Evolutionary conservation across 1,284 basidiomycete genomes (phyloP), one percentile per base, ranked within the genome.

Genomic region (Singerocomus rubriflavus): DNA sequence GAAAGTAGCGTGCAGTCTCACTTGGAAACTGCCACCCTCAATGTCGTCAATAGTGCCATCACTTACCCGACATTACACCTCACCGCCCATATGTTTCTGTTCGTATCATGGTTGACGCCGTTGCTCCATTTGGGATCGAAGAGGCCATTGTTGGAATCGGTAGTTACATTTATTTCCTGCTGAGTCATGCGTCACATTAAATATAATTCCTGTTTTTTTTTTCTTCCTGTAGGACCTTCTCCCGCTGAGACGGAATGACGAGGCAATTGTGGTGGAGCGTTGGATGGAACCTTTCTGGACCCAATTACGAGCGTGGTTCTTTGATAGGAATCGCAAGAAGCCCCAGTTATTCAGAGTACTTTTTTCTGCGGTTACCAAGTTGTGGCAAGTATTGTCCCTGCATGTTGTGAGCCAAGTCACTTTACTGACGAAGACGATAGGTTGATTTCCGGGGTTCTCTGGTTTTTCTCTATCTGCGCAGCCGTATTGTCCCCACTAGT

Each of bases 101-200:
- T 54, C 32, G 26, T 63, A 29, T 56, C 61, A 13, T 63, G 61
- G 61, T 52, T 63, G 52, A 64, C 61, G n/a, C 61, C 61, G 9
- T 50, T 63, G 47, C 56, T 63, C 44, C 42, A 35, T 17, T 45
- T 63, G 53, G 61, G 61, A 39, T 51, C 59, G 34, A 63, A 64
- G 53, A 57, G 61, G 34, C 61, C 61, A n/a, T 52, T 63, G 54
- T 48, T 65, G 57, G 61, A 63, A 63, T 62, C 61, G 61, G 61
- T 65, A 62, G 61, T 62, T 63, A 64, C 65, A 52, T 64, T 55
- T 21, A 30, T 43, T 55, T 62, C 55, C 54, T 57, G 57, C 11
- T 60, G 29, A 63, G 6, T 4, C 61, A 53, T 63, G 62, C 29
- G 50, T 50, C 48, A 48, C 17, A 41, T 60, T 53, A 55, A 39